Evolutionary conservation across 495 filamentous ascomycete genomes (phyloP).

Genomic region (Xylaria flabelliformis): DNA sequence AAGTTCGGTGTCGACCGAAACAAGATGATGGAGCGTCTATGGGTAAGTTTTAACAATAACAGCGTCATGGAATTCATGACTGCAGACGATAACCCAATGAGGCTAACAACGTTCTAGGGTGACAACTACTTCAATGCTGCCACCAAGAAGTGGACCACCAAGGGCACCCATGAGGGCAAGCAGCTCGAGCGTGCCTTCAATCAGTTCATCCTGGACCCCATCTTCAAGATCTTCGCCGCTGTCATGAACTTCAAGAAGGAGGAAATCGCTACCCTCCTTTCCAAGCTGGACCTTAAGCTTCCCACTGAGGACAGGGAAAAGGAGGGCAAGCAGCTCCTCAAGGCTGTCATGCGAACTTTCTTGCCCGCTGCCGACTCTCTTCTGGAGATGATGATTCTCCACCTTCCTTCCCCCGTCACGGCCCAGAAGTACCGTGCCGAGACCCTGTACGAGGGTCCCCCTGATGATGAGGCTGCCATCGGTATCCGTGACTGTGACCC

Average conservation of each 20-base stretch:
- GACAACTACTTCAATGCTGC: slow-evolving; percentile 99
- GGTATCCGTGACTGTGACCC: slow-evolving; percentile 98
- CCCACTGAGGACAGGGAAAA: slow-evolving; percentile 84
- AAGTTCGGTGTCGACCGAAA: slow-evolving; percentile 99
- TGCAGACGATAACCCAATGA: neutral
- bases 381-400: slow-evolving; percentile 99
- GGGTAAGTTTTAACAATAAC: slow-evolving; percentile 64
- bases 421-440: slow-evolving; percentile 98
- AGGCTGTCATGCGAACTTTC: slow-evolving; percentile 98
- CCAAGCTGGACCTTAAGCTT: slow-evolving; percentile 94
- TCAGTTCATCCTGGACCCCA: slow-evolving; percentile 97
- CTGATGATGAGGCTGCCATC: slow-evolving; percentile 88
- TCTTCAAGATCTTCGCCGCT: slow-evolving; percentile 95
- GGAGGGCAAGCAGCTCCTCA: slow-evolving; percentile 96
- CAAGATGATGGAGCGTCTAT: slow-evolving; percentile 99
- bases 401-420: slow-evolving; percentile 93
- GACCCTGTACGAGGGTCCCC: slow-evolving; percentile 97
- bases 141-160: slow-evolving; percentile 99
- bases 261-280: slow-evolving; percentile 78
- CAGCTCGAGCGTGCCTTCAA: slow-evolving; percentile 97
- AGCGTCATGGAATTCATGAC: neutral
- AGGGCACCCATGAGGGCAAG: slow-evolving; percentile 79
- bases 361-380: slow-evolving; percentile 96
- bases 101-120: slow-evolving; percentile 60
- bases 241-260: slow-evolving; percentile 99